Conservation (phyloP, 805 yeast species). For the Candida tammaniensis region DNA sequence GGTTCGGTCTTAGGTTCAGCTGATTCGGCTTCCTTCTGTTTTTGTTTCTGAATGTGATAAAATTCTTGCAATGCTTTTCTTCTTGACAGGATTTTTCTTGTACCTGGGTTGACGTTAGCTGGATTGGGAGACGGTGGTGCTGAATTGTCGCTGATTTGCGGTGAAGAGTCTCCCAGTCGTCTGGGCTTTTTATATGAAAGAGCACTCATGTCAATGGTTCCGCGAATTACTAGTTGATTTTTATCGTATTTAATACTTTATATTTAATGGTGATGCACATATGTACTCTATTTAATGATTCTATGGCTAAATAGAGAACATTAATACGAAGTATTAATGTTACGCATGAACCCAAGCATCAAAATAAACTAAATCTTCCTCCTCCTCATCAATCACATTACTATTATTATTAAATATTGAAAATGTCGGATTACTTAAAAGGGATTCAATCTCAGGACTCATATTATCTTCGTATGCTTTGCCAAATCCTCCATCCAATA, state of each 20-base stretch:
- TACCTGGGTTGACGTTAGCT: slow-evolving; percentile 6
- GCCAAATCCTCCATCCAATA: slow-evolving; percentile 65
- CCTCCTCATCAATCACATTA: slow-evolving; percentile 16
- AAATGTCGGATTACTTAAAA: slow-evolving; percentile 9
- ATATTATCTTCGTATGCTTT: slow-evolving; percentile 7
- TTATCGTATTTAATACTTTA: too few species aligned
- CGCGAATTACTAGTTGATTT: too few species aligned
- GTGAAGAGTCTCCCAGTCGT: neutral
- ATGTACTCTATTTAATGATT: neutral
- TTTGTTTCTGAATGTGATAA: slow-evolving; percentile 27
- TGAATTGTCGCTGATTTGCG: neutral
- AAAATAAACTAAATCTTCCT: slow-evolving; percentile 14
- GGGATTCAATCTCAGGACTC: neutral
- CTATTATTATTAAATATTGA: slow-evolving; percentile 14
- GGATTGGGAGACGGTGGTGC: slow-evolving; percentile 4
- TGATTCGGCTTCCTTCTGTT: slow-evolving; percentile 12
- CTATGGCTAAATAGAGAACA: too few species aligned
- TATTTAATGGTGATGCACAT: too few species aligned
- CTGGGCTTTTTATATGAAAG: slow-evolving; percentile 29
- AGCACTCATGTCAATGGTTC: slow-evolving; percentile 8
- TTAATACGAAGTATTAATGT: too few species aligned
- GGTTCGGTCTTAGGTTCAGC: neutral
- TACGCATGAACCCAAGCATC: slow-evolving; percentile 14
- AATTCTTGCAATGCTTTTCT: slow-evolving; percentile 43
- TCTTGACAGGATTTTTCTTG: slow-evolving; percentile 36